Evolutionary conservation across 202 grass and related monocot genomes (phyloP).

Genomic region (Panicum hallii): DNA sequence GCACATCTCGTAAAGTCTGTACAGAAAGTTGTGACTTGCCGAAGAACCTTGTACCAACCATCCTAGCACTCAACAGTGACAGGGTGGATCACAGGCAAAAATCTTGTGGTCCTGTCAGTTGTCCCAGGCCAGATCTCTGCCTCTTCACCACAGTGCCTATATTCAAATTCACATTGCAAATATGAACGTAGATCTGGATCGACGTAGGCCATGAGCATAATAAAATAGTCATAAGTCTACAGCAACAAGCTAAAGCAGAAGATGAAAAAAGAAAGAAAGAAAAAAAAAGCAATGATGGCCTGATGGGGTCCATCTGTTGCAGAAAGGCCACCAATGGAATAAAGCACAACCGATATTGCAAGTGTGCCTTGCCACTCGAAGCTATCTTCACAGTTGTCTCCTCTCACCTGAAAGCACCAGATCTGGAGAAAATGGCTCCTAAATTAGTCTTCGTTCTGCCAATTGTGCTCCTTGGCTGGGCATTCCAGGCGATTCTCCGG

Average conservation of each 20-base stretch:
- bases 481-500: slow-evolving; percentile 51
- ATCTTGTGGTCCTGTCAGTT: neutral
- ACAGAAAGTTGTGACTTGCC: slow-evolving; percentile 2
- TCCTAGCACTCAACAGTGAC: neutral
- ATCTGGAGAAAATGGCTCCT: slow-evolving; percentile 50
- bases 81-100: neutral
- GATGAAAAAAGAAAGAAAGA: neutral
- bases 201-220: neutral
- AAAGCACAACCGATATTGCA: slow-evolving; percentile 21
- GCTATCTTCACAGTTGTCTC: slow-evolving; percentile 15
- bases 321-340: slow-evolving; percentile 32
- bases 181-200: neutral
- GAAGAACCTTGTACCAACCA: neutral
- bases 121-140: slow-evolving; percentile 1
- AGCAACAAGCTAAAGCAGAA: slow-evolving; percentile 19
- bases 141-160: neutral
- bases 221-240: neutral
- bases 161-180: too few species aligned
- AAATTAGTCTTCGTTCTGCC: slow-evolving; percentile 47
- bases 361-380: slow-evolving; percentile 29
- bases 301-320: slow-evolving; percentile 29
- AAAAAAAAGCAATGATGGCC: neutral
- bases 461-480: slow-evolving; percentile 46
- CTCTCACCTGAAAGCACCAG: slow-evolving; percentile 29
- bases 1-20: neutral